phyloP scores from a whole-genome alignment of 1,139 yeast genomes.

The Magnusiomyces paraingens region DNA sequence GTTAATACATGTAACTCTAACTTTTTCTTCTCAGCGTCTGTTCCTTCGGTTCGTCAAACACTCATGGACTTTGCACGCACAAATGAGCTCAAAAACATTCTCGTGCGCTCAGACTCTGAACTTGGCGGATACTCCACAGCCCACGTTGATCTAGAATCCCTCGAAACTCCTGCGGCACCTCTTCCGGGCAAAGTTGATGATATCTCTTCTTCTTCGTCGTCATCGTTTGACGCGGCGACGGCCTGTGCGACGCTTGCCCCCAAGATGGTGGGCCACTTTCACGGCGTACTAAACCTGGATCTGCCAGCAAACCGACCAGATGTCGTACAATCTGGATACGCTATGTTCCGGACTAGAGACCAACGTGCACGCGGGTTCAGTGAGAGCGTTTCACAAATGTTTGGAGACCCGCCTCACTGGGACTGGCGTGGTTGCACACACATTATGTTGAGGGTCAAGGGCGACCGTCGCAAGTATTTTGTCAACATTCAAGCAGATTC shows the following conservation, averaged over 20 bases:
- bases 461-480: conserved; percentile 68
- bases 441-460: conserved; percentile 63
- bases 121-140: conserved; percentile 75
- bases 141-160: conserved; percentile 38
- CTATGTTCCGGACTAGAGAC: conserved; percentile 77
- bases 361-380: conserved; percentile 27
- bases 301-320: conserved; percentile 67
- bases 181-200: not conserved
- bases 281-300: conserved; percentile 67
- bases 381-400: conserved; percentile 6
- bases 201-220: not conserved
- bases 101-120: conserved; percentile 65
- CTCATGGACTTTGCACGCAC: conserved; percentile 52
- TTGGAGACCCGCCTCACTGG: conserved; percentile 35
- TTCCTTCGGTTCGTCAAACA: conserved; percentile 22
- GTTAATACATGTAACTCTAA: not conserved
- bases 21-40: conserved; percentile 5
- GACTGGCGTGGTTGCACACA: conserved; percentile 57
- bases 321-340: conserved; percentile 69
- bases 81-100: conserved; percentile 41
- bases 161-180: not conserved
- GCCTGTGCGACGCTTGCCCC: not conserved
- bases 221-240: not conserved
- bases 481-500: conserved; percentile 78
- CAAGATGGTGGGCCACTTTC: conserved; percentile 45